These are phyloP conservation scores for Podila verticillata DNA, from an alignment of 192 early-diverging fungal genomes.

Conservation along the genomic window DNA sequence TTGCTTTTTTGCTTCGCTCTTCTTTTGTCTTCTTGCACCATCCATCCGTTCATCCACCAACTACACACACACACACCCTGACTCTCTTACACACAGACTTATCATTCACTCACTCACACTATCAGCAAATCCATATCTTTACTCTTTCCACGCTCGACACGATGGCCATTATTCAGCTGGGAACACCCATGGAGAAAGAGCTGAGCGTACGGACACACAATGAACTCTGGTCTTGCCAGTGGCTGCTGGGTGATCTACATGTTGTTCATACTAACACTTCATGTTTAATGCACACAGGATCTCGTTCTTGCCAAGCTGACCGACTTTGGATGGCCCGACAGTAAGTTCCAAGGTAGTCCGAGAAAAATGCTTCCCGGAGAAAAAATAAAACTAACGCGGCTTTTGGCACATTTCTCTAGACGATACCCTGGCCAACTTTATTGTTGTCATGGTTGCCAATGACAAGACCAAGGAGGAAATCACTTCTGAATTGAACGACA, in stretches of 20 bases:
- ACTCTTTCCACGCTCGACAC: neutral
- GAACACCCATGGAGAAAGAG: slow-evolving; percentile 37
- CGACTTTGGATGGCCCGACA: slow-evolving; percentile 45
- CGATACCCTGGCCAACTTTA: slow-evolving; percentile 47
- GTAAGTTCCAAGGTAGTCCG: slow-evolving; percentile 11
- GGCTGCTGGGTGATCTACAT: neutral
- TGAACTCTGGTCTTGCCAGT: neutral
- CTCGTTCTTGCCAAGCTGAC: slow-evolving; percentile 28
- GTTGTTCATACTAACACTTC: neutral
- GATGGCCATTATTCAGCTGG: slow-evolving; percentile 36
- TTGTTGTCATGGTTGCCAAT: slow-evolving; percentile 51
- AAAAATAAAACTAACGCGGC: neutral
- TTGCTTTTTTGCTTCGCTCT: too few species aligned
- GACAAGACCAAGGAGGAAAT: slow-evolving; percentile 38
- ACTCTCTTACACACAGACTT: too few species aligned
- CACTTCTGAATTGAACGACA: slow-evolving; percentile 31
- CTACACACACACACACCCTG: too few species aligned
- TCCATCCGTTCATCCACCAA: too few species aligned
- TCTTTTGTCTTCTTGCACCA: too few species aligned
- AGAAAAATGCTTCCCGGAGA: neutral
- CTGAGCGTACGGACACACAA: slow-evolving; percentile 16
- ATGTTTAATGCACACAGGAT: neutral
- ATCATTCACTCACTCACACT: too few species aligned
- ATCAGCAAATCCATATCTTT: too few species aligned
- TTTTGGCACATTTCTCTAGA: slow-evolving; percentile 1